Evolutionary conservation across 2,329 filamentous ascomycete genomes (phyloP).

Genomic region (Talaromyces sp.): DNA sequence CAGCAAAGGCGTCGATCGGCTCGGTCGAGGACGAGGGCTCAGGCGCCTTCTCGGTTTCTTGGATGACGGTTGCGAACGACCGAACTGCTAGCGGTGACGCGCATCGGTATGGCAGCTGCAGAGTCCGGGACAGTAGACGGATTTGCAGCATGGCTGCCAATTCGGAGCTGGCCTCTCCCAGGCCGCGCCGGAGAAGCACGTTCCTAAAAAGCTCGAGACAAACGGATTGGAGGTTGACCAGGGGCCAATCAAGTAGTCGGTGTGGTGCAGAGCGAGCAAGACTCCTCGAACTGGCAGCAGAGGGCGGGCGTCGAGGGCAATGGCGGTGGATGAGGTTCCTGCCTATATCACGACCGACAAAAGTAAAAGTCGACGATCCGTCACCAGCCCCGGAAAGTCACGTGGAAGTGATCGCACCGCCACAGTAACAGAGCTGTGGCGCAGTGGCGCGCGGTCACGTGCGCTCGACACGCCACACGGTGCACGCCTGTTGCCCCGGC

Average conservation of each 20-base stretch:
- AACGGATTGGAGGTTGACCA: background rate
- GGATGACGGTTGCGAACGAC: conserved; percentile 47
- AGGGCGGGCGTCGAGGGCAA: background rate
- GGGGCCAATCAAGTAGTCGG: background rate
- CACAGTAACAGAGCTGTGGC: background rate
- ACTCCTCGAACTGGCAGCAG: background rate
- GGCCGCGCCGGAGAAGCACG: background rate
- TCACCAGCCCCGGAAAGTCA: background rate
- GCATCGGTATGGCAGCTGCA: conserved; percentile 44
- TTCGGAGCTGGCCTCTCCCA: background rate
- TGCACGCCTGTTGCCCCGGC: conserved; percentile 46
- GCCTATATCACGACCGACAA: background rate
- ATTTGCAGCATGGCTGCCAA: conserved; percentile 57
- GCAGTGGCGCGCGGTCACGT: conserved; percentile 1
- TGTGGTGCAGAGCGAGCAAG: background rate
- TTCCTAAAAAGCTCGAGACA: background rate
- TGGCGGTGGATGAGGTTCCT: background rate
- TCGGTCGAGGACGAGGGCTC: conserved; percentile 31
- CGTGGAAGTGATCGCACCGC: background rate
- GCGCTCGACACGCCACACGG: conserved; percentile 6
- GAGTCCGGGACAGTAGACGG: conserved; percentile 52
- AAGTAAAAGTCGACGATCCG: background rate
- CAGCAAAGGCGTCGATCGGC: conserved; percentile 38
- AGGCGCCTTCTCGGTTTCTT: conserved; percentile 20
- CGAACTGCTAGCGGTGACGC: conserved; percentile 41